phyloP scores from a whole-genome alignment of 1,284 basidiomycete species.

The Cutaneotrichosporon daszewskae region DNA sequence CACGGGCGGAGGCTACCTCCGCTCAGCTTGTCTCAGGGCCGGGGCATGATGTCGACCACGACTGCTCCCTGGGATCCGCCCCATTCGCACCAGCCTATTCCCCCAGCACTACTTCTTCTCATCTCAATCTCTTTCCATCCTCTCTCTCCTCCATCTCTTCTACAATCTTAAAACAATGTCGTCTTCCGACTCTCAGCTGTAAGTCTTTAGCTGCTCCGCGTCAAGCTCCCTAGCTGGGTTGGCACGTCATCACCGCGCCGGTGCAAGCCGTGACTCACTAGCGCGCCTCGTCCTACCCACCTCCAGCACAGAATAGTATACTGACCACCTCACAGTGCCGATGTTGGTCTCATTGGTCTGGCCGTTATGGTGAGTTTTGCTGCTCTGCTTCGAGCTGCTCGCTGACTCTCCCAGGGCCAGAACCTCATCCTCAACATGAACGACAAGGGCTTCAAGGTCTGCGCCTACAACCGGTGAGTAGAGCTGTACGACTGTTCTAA shows the following conservation, averaged over 20 bases:
- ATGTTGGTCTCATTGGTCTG: slow-evolving; percentile 58
- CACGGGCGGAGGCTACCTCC: no score
- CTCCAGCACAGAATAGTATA: not conserved
- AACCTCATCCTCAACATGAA: slow-evolving; percentile 98
- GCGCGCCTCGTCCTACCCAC: no score
- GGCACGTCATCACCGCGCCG: not conserved
- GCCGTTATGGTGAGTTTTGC: slow-evolving; percentile 73
- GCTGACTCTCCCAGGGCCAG: slow-evolving; percentile 62
- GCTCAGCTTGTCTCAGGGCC: no score
- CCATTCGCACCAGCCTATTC: no score
- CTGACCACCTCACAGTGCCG: slow-evolving; percentile 24
- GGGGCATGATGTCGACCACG: no score
- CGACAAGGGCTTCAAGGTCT: slow-evolving; percentile 97
- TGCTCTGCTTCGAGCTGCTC: slow-evolving; percentile 1
- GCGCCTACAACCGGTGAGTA: slow-evolving; percentile 80
- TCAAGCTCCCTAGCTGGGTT: not conserved
- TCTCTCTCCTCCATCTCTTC: not conserved
- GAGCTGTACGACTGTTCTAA: not conserved
- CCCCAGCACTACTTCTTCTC: no score
- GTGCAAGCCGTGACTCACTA: no score
- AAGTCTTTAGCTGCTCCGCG: slow-evolving; percentile 4
- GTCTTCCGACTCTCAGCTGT: slow-evolving; percentile 25
- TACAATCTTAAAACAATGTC: slow-evolving; percentile 23
- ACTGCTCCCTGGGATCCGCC: no score
- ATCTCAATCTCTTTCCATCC: slow-evolving; percentile 2